Conservation (phyloP, 2,329 filamentous ascomycete species). For the Colletotrichum shisoi region DNA sequence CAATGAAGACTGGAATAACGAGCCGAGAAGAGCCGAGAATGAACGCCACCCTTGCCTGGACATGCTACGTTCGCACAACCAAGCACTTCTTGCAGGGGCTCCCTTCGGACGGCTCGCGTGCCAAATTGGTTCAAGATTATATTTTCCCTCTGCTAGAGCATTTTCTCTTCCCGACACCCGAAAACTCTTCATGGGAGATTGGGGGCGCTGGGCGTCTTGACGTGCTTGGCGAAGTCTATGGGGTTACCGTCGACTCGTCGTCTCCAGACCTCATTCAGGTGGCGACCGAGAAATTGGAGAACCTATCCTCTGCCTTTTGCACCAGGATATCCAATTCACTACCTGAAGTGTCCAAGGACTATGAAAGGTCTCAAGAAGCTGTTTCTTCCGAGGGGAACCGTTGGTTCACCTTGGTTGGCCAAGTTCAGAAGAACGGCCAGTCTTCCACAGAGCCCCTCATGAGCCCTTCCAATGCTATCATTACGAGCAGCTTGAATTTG, state of each 20-base stretch:
- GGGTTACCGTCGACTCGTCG: constrained; percentile 53
- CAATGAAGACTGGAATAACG: constrained; percentile 74
- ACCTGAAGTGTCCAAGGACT: constrained; percentile 82
- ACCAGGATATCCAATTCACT: constrained; percentile 75
- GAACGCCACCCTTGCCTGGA: constrained; percentile 76
- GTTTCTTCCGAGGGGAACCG: constrained; percentile 72
- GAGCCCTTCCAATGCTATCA: constrained; percentile 42
- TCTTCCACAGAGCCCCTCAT: constrained; percentile 44
- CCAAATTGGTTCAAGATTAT: constrained; percentile 57
- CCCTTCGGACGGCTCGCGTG: constrained; percentile 55
- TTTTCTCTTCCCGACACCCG: constrained; percentile 59
- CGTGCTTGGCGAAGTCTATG: constrained; percentile 59
- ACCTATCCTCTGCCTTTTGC: constrained; percentile 68
- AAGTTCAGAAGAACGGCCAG: constrained; percentile 51
- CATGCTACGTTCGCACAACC: constrained; percentile 73
- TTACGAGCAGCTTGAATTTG: constrained; percentile 49
- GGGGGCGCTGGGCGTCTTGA: constrained; percentile 45
- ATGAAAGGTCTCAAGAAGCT: constrained; percentile 73
- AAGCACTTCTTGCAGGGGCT: constrained; percentile 61
- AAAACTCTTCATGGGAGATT: constrained; percentile 48
- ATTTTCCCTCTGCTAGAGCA: constrained; percentile 64
- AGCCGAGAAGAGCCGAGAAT: constrained; percentile 76
- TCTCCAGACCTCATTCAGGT: constrained; percentile 56
- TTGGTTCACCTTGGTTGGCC: constrained; percentile 68
- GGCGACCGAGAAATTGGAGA: constrained; percentile 67